Conservation (phyloP, 208 protist species). For the Trypanosoma congolense region DNA sequence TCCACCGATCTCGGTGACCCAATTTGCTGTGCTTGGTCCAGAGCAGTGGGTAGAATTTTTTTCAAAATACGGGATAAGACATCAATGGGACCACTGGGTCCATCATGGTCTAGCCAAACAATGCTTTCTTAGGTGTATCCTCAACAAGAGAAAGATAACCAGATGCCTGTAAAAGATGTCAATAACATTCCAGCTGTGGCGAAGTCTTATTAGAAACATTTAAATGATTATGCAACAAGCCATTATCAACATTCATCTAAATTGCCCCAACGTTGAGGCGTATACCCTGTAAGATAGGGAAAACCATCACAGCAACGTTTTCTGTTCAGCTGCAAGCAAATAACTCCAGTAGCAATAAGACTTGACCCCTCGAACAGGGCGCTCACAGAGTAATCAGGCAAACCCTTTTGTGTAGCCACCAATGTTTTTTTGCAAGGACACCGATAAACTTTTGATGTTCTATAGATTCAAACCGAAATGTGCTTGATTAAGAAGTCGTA, state of each 20-base stretch:
- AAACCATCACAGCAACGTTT: conserved; percentile 62
- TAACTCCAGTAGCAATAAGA: conserved; percentile 60
- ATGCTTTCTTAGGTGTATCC: conserved; percentile 32
- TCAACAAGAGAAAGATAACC: conserved; percentile 53
- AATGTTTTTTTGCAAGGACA: too few relatives aligned
- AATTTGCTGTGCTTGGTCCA: conserved; percentile 69
- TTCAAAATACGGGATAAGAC: conserved; percentile 18
- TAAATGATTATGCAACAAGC: conserved; percentile 32
- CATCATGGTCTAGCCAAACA: conserved; percentile 30
- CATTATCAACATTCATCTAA: conserved; percentile 51
- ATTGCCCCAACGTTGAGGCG: conserved; percentile 59
- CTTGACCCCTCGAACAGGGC: conserved; percentile 30
- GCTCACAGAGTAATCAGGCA: conserved; percentile 30
- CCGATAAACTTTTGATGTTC: too few relatives aligned
- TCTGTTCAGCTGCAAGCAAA: conserved; percentile 29
- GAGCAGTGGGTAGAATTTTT: conserved; percentile 36
- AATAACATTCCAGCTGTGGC: conserved; percentile 66
- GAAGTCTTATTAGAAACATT: conserved; percentile 2
- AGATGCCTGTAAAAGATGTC: conserved; percentile 41
- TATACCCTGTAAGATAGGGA: conserved; percentile 50
- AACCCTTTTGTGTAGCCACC: too few relatives aligned
- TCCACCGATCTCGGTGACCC: conserved; percentile 36
- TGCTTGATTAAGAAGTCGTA: too few relatives aligned
- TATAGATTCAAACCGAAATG: too few relatives aligned
- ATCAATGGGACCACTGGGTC: conserved; percentile 34